These are phyloP conservation scores for Blastobotrys illinoisensis DNA, from an alignment of 1,139 yeast species.

Conservation along the genomic window DNA sequence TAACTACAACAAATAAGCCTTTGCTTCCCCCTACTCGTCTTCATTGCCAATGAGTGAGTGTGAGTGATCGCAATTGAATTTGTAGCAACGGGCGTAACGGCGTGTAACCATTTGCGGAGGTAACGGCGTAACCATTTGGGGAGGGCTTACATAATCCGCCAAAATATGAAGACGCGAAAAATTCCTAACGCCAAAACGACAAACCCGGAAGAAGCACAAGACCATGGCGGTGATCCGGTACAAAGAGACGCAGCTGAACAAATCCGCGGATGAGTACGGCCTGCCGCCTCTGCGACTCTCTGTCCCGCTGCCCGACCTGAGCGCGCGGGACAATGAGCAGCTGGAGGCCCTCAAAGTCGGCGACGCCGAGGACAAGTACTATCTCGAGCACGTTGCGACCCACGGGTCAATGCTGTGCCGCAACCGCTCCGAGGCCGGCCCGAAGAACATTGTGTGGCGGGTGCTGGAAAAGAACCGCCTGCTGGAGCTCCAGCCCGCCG, in stretches of 20 bases:
- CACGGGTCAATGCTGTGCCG: slow-evolving; percentile 15
- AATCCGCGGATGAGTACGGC: slow-evolving; percentile 12
- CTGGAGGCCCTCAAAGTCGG: slow-evolving; percentile 10
- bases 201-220: not conserved
- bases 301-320: slow-evolving; percentile 13
- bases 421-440: slow-evolving; percentile 3
- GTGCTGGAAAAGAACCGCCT: slow-evolving; percentile 17
- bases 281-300: slow-evolving; percentile 9
- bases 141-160: not conserved
- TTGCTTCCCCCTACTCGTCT: no score
- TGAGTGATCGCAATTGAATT: not conserved
- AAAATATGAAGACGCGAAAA: not conserved
- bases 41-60: no score
- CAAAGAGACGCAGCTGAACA: slow-evolving; percentile 14
- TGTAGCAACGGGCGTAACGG: not conserved
- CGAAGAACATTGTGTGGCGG: slow-evolving; percentile 22
- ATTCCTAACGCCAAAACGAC: not conserved
- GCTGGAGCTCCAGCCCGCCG: slow-evolving; percentile 23
- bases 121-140: no score
- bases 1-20: no score
- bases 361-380: slow-evolving; percentile 21
- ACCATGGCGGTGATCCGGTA: slow-evolving; percentile 9
- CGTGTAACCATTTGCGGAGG: no score
- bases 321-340: slow-evolving; percentile 7
- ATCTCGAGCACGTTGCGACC: slow-evolving; percentile 23